A percentile compares a stretch with the other conserved stretches of the same genome.
phyloP scores from a whole-genome alignment of 2,329 filamentous ascomycete genomes.

The Colletotrichum sp. region DNA sequence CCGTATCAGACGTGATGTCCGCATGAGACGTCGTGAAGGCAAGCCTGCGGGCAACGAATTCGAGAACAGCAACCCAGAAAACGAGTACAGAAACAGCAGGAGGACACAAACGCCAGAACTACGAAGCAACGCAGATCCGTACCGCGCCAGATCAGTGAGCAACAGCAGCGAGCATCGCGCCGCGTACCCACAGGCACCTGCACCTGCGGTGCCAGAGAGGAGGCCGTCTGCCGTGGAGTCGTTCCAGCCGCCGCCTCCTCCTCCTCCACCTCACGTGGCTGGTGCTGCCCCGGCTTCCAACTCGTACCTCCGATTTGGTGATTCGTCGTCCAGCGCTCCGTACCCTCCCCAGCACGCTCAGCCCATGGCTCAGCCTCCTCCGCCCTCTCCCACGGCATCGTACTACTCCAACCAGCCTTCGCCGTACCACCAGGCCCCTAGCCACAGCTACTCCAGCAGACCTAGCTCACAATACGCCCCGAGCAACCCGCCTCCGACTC shows the following conservation, averaged over 20 bases:
- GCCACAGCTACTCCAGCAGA: constrained; percentile 33
- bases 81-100: constrained; percentile 50
- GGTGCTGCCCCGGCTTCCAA: constrained; percentile 23
- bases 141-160: constrained; percentile 64
- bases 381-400: constrained; percentile 35
- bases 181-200: constrained; percentile 37
- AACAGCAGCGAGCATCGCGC: constrained; percentile 58
- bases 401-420: constrained; percentile 42
- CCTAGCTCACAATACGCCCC: constrained; percentile 34
- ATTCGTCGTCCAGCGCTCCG: constrained; percentile 31
- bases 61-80: constrained; percentile 68
- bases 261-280: constrained; percentile 39
- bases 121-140: constrained; percentile 21
- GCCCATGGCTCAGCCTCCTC: constrained; percentile 32
- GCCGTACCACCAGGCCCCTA: constrained; percentile 49
- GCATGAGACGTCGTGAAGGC: constrained; percentile 83
- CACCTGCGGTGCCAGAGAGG: constrained; percentile 35
- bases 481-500: constrained; percentile 30
- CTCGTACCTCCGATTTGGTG: constrained; percentile 40
- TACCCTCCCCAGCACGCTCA: constrained; percentile 41
- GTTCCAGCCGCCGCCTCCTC: constrained; percentile 41
- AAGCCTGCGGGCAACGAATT: constrained; percentile 62
- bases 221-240: constrained; percentile 55
- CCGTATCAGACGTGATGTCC: constrained; percentile 90
- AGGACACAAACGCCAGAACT: constrained; percentile 28